phyloP scores from a whole-genome alignment of 2,329 filamentous ascomycete species.

The Aaosphaeria arxii region DNA sequence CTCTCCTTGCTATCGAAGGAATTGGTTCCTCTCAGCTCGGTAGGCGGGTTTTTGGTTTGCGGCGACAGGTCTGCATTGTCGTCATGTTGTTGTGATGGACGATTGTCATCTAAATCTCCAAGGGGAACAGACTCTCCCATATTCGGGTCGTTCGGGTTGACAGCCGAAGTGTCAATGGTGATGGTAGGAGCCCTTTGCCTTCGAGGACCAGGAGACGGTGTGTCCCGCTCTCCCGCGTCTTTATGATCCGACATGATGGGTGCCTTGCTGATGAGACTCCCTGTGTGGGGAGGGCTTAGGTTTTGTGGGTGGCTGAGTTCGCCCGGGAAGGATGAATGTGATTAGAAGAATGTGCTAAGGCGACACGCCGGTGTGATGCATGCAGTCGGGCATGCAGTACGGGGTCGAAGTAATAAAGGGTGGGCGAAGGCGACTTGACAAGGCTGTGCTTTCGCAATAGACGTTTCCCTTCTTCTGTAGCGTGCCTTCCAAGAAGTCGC shows the following conservation, averaged over 20 bases:
- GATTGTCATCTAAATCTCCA: slow-evolving; percentile 29
- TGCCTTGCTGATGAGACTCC: slow-evolving; percentile 11
- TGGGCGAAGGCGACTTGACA: slow-evolving; percentile 6
- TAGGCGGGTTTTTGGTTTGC: slow-evolving; percentile 22
- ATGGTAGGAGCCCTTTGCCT: slow-evolving; percentile 49
- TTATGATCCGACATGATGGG: slow-evolving; percentile 22
- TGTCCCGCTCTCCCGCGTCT: slow-evolving; percentile 17
- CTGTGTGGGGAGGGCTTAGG: slow-evolving; percentile 10
- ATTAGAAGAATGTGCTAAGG: slow-evolving; percentile 26
- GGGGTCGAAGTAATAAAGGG: slow-evolving; percentile 13
- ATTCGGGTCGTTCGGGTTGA: slow-evolving; percentile 34
- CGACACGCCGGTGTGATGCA: slow-evolving; percentile 25
- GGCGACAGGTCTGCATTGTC: slow-evolving; percentile 21
- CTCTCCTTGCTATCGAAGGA: slow-evolving; percentile 66
- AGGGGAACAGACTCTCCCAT: slow-evolving; percentile 33
- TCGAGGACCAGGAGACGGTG: slow-evolving; percentile 29
- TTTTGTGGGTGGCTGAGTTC: slow-evolving; percentile 14
- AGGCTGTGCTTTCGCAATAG: slow-evolving; percentile 11
- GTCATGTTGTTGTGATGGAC: slow-evolving; percentile 19
- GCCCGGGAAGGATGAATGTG: slow-evolving; percentile 20
- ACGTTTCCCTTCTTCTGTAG: not conserved
- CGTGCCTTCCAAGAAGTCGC: not conserved
- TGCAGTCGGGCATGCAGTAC: slow-evolving; percentile 19
- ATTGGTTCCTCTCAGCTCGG: slow-evolving; percentile 54
- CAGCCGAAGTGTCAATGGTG: slow-evolving; percentile 52